Conservation (phyloP, 179 eudicot species). For the Monotropa hypopitys region DNA sequence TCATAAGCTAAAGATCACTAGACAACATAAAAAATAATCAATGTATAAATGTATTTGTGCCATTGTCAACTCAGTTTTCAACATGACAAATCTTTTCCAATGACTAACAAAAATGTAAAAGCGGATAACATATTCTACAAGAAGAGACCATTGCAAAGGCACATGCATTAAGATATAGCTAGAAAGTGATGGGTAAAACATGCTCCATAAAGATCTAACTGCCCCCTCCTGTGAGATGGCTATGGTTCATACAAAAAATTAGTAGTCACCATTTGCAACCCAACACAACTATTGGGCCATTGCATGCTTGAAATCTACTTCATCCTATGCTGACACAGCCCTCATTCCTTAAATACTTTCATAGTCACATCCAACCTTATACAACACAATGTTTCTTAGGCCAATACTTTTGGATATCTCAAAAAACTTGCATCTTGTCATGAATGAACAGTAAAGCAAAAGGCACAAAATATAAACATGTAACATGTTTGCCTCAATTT, state of each 20-base stretch:
- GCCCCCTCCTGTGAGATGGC: background rate
- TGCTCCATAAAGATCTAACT: background rate
- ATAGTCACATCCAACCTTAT: background rate
- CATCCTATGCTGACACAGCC: background rate
- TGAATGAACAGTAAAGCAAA: background rate
- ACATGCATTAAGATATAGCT: background rate
- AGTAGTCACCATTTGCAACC: too few species aligned
- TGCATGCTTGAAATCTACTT: background rate
- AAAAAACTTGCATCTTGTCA: too few species aligned
- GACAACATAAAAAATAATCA: background rate
- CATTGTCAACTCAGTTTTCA: too few species aligned
- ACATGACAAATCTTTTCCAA: background rate
- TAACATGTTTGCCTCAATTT: background rate
- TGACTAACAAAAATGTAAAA: background rate
- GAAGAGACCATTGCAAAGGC: background rate
- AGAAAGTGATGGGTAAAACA: too few species aligned
- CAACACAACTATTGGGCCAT: too few species aligned
- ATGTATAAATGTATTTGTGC: background rate
- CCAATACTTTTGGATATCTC: background rate
- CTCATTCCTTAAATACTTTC: background rate
- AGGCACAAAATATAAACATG: background rate
- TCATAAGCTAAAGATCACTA: background rate
- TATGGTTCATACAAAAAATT: too few species aligned
- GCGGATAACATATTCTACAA: background rate
- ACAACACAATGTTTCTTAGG: background rate